Base-by-base conservation (phyloP, 768 basidiomycete species). In the Lactarius hatsudake region DNA sequence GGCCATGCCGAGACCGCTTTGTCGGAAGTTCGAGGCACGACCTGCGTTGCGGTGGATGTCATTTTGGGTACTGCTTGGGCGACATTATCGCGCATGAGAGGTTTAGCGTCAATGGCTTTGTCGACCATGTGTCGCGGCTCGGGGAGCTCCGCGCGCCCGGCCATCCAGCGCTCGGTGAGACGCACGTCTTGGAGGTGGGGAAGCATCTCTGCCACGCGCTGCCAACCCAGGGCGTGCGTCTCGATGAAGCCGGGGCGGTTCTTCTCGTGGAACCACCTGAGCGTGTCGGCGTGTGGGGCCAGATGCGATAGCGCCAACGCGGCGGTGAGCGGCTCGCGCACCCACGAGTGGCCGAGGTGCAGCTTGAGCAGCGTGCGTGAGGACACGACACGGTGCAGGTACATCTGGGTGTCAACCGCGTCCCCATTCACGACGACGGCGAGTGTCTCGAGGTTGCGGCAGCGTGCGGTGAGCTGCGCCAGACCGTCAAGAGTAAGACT, bases 231-330 rank as follows among this genome's bases (percentile, higher is more conserved):
- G 13, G 86, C 85, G 71, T 91, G 86, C 38, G 81, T 79, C 74
- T 93, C 90, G 59, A 87, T 79, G 71, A 81, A 88, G 5, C 88
- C 88, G 0, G 84, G 81, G n/a, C 90, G 81, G 71, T 85, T 91
- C 76, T 87, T 88, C 72, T 90, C 89, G 72, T 88, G 85, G 81
- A 91, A 91, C 85, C 84, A 91, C 75, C 87, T 89, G 61, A 93
- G 75, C 32, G 77, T 80, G 73, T 91, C 89, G 55, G 91, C 79
- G 72, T 81, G 79, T 45, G 91, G 90, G n/a, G 87, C 85, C 61
- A 93, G 77, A 75, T 93, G 90, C 76, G 90, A 92, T 68, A 93
- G 81, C 65, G 89, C 81, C 71, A 92, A 86, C 34, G 89, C 82
- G 26, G 85, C 80, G 65, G 86, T 86, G 64, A 93, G 81, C n/a